Percentiles rank a stretch among this genome's conserved stretches.
Evolutionary conservation across 2,329 filamentous ascomycete species (phyloP).

Genomic region (Trichoderma brevicompactum): DNA sequence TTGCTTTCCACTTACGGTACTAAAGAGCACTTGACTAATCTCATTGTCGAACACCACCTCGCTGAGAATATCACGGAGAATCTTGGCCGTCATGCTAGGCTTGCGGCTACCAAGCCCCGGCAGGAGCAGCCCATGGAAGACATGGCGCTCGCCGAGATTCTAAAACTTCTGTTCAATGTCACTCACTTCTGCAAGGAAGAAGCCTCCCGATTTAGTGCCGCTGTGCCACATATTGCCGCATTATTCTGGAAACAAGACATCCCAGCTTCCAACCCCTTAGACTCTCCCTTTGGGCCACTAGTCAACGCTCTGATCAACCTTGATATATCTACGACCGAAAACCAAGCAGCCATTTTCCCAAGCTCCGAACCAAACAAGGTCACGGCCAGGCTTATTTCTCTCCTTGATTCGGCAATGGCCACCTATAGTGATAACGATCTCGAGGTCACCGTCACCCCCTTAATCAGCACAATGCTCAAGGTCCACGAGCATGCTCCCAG

Average conservation of each 20-base stretch:
- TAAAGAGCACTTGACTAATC: conserved; percentile 54
- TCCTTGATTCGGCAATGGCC: conserved; percentile 70
- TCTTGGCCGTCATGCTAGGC: conserved; percentile 69
- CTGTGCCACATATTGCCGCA: conserved; percentile 70
- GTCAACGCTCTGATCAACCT: conserved; percentile 84
- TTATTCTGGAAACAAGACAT: conserved; percentile 67
- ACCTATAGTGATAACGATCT: conserved; percentile 70
- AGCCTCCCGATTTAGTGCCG: conserved; percentile 64
- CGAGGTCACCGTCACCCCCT: conserved; percentile 70
- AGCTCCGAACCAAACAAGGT: conserved; percentile 62
- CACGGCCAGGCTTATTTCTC: conserved; percentile 66
- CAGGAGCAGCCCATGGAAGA: conserved; percentile 65
- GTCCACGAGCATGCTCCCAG: conserved; percentile 72
- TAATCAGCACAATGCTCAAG: conserved; percentile 73
- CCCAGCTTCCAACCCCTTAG: conserved; percentile 67
- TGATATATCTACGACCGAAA: conserved; percentile 63
- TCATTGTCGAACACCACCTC: conserved; percentile 49
- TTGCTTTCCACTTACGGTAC: conserved; percentile 55
- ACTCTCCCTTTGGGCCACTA: conserved; percentile 71
- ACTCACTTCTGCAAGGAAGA: conserved; percentile 73
- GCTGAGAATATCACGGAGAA: conserved; percentile 68
- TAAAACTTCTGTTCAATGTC: conserved; percentile 89
- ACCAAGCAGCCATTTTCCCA: conserved; percentile 67
- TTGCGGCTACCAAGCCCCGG: conserved; percentile 38
- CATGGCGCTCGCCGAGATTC: conserved; percentile 79